Base-by-base conservation (phyloP, 768 basidiomycete species). In the Suillus weaverae region DNA sequence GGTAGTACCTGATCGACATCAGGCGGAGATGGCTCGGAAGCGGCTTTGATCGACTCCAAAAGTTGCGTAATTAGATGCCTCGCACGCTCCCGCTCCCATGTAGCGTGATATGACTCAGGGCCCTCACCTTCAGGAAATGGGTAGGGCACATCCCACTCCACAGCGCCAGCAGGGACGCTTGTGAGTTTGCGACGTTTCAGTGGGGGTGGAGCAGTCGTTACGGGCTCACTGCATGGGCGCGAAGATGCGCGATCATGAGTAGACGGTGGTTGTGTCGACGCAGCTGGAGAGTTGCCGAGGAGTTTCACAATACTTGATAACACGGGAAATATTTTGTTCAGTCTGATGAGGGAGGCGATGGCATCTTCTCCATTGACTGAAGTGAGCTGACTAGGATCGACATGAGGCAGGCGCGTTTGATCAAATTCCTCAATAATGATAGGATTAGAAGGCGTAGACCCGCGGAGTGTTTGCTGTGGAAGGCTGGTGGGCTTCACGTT, bases 61-160 rank as follows among this genome's bases (percentile, higher is more conserved):
- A 92, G 78, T 70, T 92, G 86, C 3, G 81, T 76, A 18, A 90
- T 79, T 39, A 93, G 77, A 68, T 84, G 85, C 66, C 84, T 86
- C 6, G 85, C 83, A 35, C 91, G 84, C 41, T 89, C 83, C 54
- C 77, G 81, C 66, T 87, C 84, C 92, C 91, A 92, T 33, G 79
- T 87, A 60, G 79, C 73, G 10, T 76, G 80, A 73, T 93, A 93
- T n/a, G 81, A 79, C 20, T 82, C 72, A 2, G 92, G 90, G 2
- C 89, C 92, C 68, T 94, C 88, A 35, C 90, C 92, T 56, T 81
- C 46, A 74, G 76, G 72, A 67, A 93, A 93, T 7, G 92, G 92
- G 73, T 88, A 93, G 0, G 92, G 92, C 0, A 93, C 84, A 68
- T 92, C 90, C 92, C 92, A 94, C 70, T 92, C 90, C 1, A 74